Evolutionary conservation across 345 rosid genomes (phyloP).

Genomic region (Mangifera indica): DNA sequence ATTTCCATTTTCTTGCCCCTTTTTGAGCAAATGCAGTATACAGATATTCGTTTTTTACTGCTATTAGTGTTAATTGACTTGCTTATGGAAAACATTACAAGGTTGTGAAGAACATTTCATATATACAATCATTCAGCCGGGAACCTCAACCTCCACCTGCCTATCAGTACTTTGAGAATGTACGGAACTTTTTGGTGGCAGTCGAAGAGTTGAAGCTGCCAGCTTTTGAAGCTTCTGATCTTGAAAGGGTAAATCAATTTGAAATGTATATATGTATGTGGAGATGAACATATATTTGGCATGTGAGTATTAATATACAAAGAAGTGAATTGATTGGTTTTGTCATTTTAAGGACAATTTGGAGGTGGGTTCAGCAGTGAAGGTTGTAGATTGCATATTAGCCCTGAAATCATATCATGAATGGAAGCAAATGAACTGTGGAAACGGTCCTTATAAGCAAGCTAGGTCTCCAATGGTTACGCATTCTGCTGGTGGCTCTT

Average conservation of each 20-base stretch:
- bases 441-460: conserved; percentile 58
- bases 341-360: conserved; percentile 55
- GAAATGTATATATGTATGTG: not conserved
- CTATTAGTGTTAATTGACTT: not conserved
- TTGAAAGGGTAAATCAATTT: conserved; percentile 64
- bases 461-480: conserved; percentile 56
- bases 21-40: not conserved
- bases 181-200: conserved; percentile 80
- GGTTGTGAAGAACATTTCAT: conserved; percentile 74
- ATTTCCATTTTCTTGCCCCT: not conserved
- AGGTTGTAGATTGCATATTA: conserved; percentile 83
- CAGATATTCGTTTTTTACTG: not conserved
- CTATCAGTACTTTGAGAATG: conserved; percentile 91
- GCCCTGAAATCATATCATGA: conserved; percentile 76
- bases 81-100: conserved; percentile 20
- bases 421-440: conserved; percentile 50
- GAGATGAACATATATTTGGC: not conserved
- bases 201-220: conserved; percentile 74
- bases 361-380: conserved; percentile 74
- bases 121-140: conserved; percentile 43
- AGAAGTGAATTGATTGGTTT: conserved; percentile 13
- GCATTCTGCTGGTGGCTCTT: conserved; percentile 44
- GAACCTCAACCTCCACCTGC: conserved; percentile 75
- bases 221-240: conserved; percentile 93
- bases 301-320: not conserved